These are phyloP conservation scores for Auriscalpium microsporum DNA, from an alignment of 768 basidiomycete genomes.

Conservation along the genomic window DNA sequence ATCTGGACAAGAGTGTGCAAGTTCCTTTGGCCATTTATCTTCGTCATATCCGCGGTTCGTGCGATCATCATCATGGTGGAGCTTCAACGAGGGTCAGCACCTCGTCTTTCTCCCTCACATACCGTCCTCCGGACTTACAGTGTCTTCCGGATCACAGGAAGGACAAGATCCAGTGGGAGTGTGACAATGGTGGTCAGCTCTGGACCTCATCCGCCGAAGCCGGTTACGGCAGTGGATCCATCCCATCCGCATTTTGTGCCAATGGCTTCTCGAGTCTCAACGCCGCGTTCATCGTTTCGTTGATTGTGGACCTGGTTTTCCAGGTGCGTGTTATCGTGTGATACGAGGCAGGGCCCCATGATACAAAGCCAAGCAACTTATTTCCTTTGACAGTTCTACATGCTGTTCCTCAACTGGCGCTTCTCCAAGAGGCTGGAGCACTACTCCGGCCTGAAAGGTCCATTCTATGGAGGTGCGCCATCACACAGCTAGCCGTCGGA, in stretches of 20 bases:
- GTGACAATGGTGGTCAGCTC: slow-evolving; percentile 59
- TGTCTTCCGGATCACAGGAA: slow-evolving; percentile 32
- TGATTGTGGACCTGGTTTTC: slow-evolving; percentile 57
- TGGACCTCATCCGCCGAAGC: slow-evolving; percentile 40
- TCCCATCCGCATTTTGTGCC: slow-evolving; percentile 51
- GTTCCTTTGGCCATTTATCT: slow-evolving; percentile 65
- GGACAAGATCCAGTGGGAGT: slow-evolving; percentile 66
- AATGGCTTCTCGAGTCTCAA: slow-evolving; percentile 52
- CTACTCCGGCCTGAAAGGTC: slow-evolving; percentile 56
- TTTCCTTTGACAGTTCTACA: slow-evolving; percentile 45
- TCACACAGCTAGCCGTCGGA: not conserved
- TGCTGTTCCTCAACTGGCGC: slow-evolving; percentile 70
- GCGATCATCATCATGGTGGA: slow-evolving; percentile 68
- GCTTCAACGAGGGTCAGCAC: slow-evolving; percentile 57
- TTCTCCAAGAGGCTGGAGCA: slow-evolving; percentile 64
- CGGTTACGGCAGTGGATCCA: slow-evolving; percentile 32
- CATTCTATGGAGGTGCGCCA: slow-evolving; percentile 49
- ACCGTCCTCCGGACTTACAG: slow-evolving; percentile 1
- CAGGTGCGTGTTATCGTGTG: slow-evolving; percentile 37
- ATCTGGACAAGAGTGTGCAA: slow-evolving; percentile 56
- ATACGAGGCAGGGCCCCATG: not conserved
- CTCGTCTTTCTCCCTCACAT: slow-evolving; percentile 15
- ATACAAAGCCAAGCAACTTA: not conserved
- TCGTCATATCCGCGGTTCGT: slow-evolving; percentile 54
- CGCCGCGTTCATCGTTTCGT: slow-evolving; percentile 54